phyloP scores from a whole-genome alignment of 495 filamentous ascomycete genomes.

The Penicilliopsis zonata region DNA sequence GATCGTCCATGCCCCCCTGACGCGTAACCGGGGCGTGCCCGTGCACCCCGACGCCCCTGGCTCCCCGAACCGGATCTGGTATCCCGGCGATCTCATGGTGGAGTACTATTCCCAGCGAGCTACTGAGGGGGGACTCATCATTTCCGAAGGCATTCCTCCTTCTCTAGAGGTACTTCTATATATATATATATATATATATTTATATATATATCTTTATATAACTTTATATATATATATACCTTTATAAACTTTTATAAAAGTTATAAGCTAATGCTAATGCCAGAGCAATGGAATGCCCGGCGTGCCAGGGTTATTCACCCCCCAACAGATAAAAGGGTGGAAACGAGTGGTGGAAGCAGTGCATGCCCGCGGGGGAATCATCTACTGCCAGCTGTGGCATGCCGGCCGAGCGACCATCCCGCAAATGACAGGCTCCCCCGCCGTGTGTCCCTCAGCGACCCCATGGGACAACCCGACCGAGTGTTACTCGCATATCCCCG shows the following conservation, averaged over 20 bases:
- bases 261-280: background rate
- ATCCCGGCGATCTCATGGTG: slow-evolving; percentile 23
- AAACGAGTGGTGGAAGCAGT: slow-evolving; percentile 38
- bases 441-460: slow-evolving; percentile 6
- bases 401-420: slow-evolving; percentile 34
- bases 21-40: slow-evolving; percentile 37
- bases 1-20: slow-evolving; percentile 39
- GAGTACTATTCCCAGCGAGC: slow-evolving; percentile 42
- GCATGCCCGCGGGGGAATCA: slow-evolving; percentile 35
- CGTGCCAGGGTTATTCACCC: slow-evolving; percentile 35
- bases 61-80: no score
- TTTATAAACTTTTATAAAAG: background rate
- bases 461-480: no score
- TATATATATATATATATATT: slow-evolving; percentile 8
- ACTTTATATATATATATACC: background rate
- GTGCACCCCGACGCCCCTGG: no score
- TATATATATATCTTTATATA: background rate
- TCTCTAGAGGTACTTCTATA: no score
- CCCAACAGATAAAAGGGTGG: slow-evolving; percentile 35
- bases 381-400: slow-evolving; percentile 43
- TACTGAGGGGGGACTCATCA: slow-evolving; percentile 31
- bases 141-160: slow-evolving; percentile 37
- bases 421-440: slow-evolving; percentile 17
- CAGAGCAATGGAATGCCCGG: slow-evolving; percentile 28
- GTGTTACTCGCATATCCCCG: slow-evolving; percentile 14